Evolutionary conservation across 1,284 basidiomycete species (phyloP).

Genomic region (Jaminaea rosea): DNA sequence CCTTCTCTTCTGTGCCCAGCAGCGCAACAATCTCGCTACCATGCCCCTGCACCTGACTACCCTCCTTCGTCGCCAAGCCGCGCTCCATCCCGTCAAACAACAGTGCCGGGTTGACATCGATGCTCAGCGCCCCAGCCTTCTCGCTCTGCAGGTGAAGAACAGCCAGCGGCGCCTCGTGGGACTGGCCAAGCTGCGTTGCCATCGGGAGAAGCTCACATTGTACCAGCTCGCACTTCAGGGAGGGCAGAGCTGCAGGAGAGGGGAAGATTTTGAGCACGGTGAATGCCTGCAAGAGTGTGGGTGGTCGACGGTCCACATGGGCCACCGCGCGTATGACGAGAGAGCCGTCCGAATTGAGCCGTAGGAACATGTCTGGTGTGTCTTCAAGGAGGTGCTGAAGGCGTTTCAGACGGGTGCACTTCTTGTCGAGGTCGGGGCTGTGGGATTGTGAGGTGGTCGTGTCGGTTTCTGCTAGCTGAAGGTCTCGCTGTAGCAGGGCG

Average conservation of each 20-base stretch:
- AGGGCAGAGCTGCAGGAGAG: no score
- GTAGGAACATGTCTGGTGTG: slow-evolving; percentile 29
- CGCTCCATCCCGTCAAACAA: slow-evolving; percentile 23
- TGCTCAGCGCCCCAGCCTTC: slow-evolving; percentile 6
- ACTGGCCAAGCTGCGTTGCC: no score
- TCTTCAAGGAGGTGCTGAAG: slow-evolving; percentile 27
- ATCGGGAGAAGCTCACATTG: no score
- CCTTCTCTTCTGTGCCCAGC: neutral
- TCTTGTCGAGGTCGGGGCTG: slow-evolving; percentile 20
- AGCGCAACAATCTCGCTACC: neutral
- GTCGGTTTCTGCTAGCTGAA: slow-evolving; percentile 23
- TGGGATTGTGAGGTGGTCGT: neutral
- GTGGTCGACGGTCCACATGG: slow-evolving; percentile 28
- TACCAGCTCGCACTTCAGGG: no score
- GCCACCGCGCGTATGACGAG: slow-evolving; percentile 24
- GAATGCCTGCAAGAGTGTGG: slow-evolving; percentile 23
- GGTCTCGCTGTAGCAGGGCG: slow-evolving; percentile 18
- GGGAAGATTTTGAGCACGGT: slow-evolving; percentile 22
- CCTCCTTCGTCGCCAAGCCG: neutral
- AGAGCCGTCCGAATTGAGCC: slow-evolving; percentile 11
- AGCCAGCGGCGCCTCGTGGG: slow-evolving; percentile 13
- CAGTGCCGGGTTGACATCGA: slow-evolving; percentile 18
- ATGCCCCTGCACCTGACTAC: neutral
- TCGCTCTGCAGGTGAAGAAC: slow-evolving; percentile 4
- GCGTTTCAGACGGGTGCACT: slow-evolving; percentile 16